These are phyloP conservation scores for Neurospora terricola DNA, from an alignment of 495 filamentous ascomycete species.

Conservation along the genomic window DNA sequence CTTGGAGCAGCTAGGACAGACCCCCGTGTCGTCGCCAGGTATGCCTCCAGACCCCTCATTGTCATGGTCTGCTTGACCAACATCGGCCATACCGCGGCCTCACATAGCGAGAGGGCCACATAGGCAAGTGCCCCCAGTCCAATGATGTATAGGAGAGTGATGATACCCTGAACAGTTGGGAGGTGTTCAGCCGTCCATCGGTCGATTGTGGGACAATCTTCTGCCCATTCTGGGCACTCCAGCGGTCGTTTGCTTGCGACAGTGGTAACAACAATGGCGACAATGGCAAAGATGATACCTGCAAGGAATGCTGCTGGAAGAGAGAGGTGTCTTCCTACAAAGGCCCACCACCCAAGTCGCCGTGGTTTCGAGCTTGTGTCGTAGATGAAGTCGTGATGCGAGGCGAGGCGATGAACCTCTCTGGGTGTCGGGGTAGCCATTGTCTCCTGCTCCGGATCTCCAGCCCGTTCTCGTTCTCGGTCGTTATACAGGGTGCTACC, in stretches of 20 bases:
- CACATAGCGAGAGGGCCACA: constrained; percentile 11
- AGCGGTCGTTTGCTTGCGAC: constrained; percentile 13
- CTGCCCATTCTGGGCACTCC: constrained; percentile 19
- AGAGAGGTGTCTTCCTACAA: constrained; percentile 17
- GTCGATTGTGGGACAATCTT: constrained; percentile 8
- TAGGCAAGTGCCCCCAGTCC: constrained; percentile 15
- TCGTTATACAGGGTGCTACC: background rate
- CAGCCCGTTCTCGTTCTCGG: background rate
- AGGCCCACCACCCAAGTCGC: constrained; percentile 17
- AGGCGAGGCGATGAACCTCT: constrained; percentile 18
- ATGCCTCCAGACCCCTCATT: constrained; percentile 16
- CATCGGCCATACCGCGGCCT: constrained; percentile 20
- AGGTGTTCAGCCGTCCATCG: constrained; percentile 18
- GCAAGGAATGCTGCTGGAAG: constrained; percentile 12
- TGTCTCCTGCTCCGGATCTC: background rate
- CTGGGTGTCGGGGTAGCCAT: constrained; percentile 10
- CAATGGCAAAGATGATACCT: constrained; percentile 14
- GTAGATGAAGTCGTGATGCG: constrained; percentile 20
- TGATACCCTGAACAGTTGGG: constrained; percentile 19
- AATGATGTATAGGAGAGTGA: constrained; percentile 18
- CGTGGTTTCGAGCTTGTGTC: constrained; percentile 8
- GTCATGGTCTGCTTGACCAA: constrained; percentile 15
- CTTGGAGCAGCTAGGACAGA: constrained; percentile 12
- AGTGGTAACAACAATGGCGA: constrained; percentile 17
- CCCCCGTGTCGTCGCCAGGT: constrained; percentile 13